Base-by-base conservation (phyloP, 805 yeast species). In the Ogataea dorogensis region DNA sequence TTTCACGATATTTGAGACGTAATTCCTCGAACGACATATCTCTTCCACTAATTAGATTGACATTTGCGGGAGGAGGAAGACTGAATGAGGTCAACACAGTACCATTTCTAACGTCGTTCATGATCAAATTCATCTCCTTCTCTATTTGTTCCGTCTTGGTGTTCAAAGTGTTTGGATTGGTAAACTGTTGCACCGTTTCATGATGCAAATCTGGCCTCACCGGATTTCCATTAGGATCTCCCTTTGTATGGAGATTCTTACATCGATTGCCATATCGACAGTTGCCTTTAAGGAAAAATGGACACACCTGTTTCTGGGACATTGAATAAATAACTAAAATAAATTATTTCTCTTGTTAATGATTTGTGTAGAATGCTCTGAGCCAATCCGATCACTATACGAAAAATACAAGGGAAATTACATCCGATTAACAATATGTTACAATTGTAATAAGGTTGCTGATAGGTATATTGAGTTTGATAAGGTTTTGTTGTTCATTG, bases 381-480 rank as follows among this genome's bases (percentile, higher is more conserved):
- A 70, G 24, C 76, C 81, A 3, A 82, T 81, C 22, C 66, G 68
- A 12, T 68, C 83, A 1, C 70, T 89, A 23, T 91, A 75, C 63
- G 79, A 81, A 15, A 70, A 68, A 47, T 89, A 85, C 59, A 76
- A 89, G 18, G 79, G 82, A 40, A 78, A 80, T 29, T 88, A 87
- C 50, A 86, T 91, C 31, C 78, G 84, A 46, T 71, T 87, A 24
- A 81, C 95, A 0, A 79, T 79, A 20, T 93, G 98, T 53, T 63
- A 75, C 2, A 57, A 63, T 18, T 93, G 99, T 58, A 70, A 75
- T 19, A 67, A 71, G 33, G 78, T 84, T 15, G 95, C 88, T 3
- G 99, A 93, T 60, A 82, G 84, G 55, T 93, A 93, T 62, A 81
- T 91, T 19, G 99, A 93, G 58, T 81, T 78, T 46, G 99, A 93